Percentiles rank a stretch among this genome's conserved stretches.
Conservation (phyloP, 129 eudicot species). For the Flaveria robusta region DNA sequence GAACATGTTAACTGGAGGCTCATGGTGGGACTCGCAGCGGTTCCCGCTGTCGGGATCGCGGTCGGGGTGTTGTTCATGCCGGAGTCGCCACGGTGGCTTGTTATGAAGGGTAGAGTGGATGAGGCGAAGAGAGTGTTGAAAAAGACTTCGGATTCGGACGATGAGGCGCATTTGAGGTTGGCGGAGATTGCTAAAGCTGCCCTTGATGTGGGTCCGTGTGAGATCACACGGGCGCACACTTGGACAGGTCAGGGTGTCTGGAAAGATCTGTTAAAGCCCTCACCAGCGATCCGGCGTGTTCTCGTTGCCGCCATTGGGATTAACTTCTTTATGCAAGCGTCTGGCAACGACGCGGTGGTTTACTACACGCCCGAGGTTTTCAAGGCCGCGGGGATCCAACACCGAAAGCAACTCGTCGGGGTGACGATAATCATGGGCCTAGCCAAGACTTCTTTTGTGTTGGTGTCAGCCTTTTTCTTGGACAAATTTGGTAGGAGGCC, state of each 20-base stretch:
- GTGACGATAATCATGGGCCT: conserved; percentile 82
- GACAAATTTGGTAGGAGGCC: conserved; percentile 83
- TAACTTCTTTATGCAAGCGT: conserved; percentile 92
- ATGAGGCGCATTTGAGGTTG: conserved; percentile 59
- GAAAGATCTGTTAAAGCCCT: conserved; percentile 62
- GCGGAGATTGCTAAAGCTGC: conserved; percentile 57
- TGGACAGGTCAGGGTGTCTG: conserved; percentile 74
- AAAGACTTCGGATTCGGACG: conserved; percentile 47
- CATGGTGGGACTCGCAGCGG: conserved; percentile 76
- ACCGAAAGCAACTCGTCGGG: conserved; percentile 49
- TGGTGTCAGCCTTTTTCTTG: conserved; percentile 67
- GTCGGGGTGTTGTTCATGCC: conserved; percentile 75
- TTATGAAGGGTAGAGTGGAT: conserved; percentile 56
- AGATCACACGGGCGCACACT: conserved; percentile 13
- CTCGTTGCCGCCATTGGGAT: conserved; percentile 78
- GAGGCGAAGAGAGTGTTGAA: conserved; percentile 53
- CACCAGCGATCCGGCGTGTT: conserved; percentile 50
- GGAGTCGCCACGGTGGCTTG: conserved; percentile 93
- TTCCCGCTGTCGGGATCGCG: conserved; percentile 61
- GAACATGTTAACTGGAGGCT: conserved; percentile 61
- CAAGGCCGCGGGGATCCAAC: conserved; percentile 56
- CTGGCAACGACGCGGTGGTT: conserved; percentile 90
- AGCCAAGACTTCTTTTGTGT: conserved; percentile 58
- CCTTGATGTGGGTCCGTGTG: conserved; percentile 16
- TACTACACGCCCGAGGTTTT: conserved; percentile 83